Conservation (phyloP, 1,284 basidiomycete genomes). For the Naganishia liquefaciens region DNA sequence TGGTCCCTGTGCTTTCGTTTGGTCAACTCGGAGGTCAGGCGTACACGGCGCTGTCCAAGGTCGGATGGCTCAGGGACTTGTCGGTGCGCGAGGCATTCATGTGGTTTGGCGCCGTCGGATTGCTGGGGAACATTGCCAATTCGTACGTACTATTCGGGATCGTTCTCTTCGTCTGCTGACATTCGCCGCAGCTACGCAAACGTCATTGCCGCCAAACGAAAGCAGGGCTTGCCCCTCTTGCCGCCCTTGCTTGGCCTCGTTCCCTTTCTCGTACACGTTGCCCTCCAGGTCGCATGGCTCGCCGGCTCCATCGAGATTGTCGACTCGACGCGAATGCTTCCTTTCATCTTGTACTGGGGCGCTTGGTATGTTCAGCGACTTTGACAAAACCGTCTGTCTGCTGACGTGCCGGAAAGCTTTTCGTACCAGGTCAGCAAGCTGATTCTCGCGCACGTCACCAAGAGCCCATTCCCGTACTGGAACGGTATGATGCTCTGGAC, state of each 20-base stretch:
- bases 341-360: slow-evolving; percentile 88
- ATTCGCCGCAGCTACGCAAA: slow-evolving; percentile 66
- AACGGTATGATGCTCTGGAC: slow-evolving; percentile 85
- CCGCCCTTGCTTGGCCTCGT: slow-evolving; percentile 72
- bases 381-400: not conserved
- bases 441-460: slow-evolving; percentile 90
- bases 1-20: not conserved
- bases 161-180: slow-evolving; percentile 6
- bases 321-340: slow-evolving; percentile 67
- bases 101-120: slow-evolving; percentile 71
- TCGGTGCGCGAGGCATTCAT: slow-evolving; percentile 86
- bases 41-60: slow-evolving; percentile 6
- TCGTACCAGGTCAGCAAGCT: slow-evolving; percentile 76
- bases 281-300: slow-evolving; percentile 78
- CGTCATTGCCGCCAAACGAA: slow-evolving; percentile 63
- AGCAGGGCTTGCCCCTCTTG: slow-evolving; percentile 55
- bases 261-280: slow-evolving; percentile 72
- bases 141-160: slow-evolving; percentile 57
- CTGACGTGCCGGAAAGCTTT: slow-evolving; percentile 41
- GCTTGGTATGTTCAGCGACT: slow-evolving; percentile 57
- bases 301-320: slow-evolving; percentile 63
- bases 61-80: slow-evolving; percentile 56
- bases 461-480: slow-evolving; percentile 79
- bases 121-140: slow-evolving; percentile 77
- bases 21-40: slow-evolving; percentile 19